These are phyloP conservation scores for Phyllosticta citriasiana DNA, from an alignment of 2,329 filamentous ascomycete genomes.

Conservation along the genomic window DNA sequence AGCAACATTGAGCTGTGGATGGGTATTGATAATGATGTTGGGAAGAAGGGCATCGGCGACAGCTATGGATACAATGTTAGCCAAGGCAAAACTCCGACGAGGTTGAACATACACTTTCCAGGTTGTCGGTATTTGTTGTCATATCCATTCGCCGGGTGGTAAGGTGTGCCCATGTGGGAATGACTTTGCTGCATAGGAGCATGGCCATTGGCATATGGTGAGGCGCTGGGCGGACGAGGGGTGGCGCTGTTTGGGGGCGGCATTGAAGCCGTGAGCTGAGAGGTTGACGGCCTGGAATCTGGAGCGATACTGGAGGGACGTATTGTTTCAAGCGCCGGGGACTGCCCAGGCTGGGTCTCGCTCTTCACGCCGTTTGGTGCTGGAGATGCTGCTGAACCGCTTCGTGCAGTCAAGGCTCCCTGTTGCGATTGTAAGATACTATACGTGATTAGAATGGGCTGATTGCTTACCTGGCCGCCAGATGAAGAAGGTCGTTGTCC, in stretches of 20 bases:
- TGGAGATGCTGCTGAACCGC: slow-evolving; percentile 23
- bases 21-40: slow-evolving; percentile 33
- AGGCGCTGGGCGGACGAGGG: slow-evolving; percentile 29
- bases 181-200: background rate
- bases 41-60: slow-evolving; percentile 7
- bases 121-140: slow-evolving; percentile 14
- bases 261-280: slow-evolving; percentile 23
- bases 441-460: too few relatives aligned
- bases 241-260: slow-evolving; percentile 26
- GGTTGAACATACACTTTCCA: background rate
- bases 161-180: background rate
- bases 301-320: slow-evolving; percentile 26
- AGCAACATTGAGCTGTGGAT: slow-evolving; percentile 54
- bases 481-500: slow-evolving; percentile 21
- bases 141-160: slow-evolving; percentile 3
- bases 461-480: slow-evolving; percentile 19
- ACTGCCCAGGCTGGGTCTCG: slow-evolving; percentile 28
- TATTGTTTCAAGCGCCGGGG: slow-evolving; percentile 33
- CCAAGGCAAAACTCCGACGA: background rate
- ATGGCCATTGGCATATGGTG: slow-evolving; percentile 25
- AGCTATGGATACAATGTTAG: background rate
- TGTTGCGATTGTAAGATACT: background rate
- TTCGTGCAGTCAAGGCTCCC: slow-evolving; percentile 26
- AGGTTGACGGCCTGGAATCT: slow-evolving; percentile 21
- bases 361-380: slow-evolving; percentile 30